Base-by-base conservation (phyloP, 2,329 filamentous ascomycete genomes). In the Colletotrichum musae region DNA sequence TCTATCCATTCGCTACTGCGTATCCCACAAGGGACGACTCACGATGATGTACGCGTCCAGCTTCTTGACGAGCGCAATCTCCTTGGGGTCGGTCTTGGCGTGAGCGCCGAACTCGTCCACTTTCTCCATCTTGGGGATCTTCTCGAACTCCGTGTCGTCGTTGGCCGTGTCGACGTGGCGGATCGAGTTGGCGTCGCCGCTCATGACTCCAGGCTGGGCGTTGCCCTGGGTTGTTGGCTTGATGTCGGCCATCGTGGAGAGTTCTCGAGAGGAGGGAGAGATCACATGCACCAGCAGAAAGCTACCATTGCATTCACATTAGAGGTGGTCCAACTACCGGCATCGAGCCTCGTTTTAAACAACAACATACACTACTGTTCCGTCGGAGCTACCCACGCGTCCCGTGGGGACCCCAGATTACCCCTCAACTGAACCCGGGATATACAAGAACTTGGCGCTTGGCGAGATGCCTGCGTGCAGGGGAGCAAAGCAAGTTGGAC, bases 41-140 rank as follows among this genome's bases (percentile, higher is more conserved):
- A 75, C 75, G 74, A 82, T 80, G 51, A 82, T 81, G 72, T 77
- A 79, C 51, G 73, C 51, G 71, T 82, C 80, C 1, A 82, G 74
- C 71, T 81, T 81, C 64, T 75, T 77, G 36, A 82, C 80, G n/a
- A 81, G 74, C 4, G 76, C 77, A 68, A 81, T 82, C 64, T 82
- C 80, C 21, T 72, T 76, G 1, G 80, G 79, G 58, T 81, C 79
- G 0, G 79, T 81, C 74, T 82, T 82, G 63, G 77, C 76, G 59
- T 77, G 74, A 4, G 79, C 79, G 32, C 80, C 80, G n/a, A 78
- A 80, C 71, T 80, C 81, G 68, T 81, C 80, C 24, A 68, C 64
- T 41, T 72, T 72, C 13, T 71, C 72, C 51, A 64, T 58, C 13
- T 54, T 68, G 13, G 73, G 71, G 16, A 72, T 56, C 45, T 68